phyloP scores from a whole-genome alignment of 2,329 filamentous ascomycete species.

The Alternaria hordeiaustralica region DNA sequence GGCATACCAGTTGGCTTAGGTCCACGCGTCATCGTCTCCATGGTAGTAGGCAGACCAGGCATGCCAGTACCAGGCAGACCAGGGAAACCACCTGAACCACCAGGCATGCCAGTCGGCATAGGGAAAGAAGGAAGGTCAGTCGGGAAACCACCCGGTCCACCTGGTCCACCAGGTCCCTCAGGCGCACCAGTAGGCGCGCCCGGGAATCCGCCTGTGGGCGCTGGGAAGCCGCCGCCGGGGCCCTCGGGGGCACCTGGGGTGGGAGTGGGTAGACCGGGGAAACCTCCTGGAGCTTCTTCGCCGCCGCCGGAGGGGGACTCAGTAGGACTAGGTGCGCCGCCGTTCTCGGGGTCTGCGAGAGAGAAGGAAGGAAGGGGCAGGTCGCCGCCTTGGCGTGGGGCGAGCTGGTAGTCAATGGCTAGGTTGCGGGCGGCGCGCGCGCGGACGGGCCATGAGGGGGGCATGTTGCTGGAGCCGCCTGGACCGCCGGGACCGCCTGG shows the following conservation, averaged over 20 bases:
- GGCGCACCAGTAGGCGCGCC: neutral
- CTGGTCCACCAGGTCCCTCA: neutral
- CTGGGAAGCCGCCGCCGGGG: neutral
- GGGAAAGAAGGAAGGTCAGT: conserved; percentile 5
- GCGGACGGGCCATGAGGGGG: neutral
- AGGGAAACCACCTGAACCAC: conserved; percentile 5
- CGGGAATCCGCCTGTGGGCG: neutral
- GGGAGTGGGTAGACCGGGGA: neutral
- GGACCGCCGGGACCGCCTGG: neutral
- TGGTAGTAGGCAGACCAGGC: conserved; percentile 7
- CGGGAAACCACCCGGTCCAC: neutral
- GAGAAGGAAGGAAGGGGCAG: conserved; percentile 18
- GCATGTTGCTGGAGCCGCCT: neutral
- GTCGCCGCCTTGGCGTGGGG: conserved; percentile 14
- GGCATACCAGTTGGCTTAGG: conserved; percentile 17
- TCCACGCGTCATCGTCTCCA: conserved; percentile 20
- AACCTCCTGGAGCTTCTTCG: neutral
- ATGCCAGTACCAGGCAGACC: conserved; percentile 1
- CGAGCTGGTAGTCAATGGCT: conserved; percentile 25
- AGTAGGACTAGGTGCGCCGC: neutral
- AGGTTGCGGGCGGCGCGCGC: conserved; percentile 1
- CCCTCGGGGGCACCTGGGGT: neutral
- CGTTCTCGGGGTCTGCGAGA: conserved; percentile 10
- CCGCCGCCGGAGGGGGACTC: neutral
- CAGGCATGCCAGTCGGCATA: neutral